Percentiles rank a stretch among this genome's conserved stretches.
These are phyloP conservation scores for Dipodascopsis uninucleata DNA, from an alignment of 805 yeast genomes.

Conservation along the genomic window DNA sequence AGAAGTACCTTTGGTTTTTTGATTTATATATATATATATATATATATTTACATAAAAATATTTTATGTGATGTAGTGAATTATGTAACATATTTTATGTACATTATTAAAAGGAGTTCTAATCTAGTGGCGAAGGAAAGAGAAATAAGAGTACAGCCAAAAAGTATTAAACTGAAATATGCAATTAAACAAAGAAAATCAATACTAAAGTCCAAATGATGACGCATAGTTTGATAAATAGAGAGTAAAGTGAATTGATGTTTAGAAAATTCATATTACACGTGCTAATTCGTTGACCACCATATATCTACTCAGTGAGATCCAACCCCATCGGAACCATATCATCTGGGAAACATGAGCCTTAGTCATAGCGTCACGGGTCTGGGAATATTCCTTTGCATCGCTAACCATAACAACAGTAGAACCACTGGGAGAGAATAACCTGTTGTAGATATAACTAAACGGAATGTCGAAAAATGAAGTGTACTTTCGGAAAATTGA, in stretches of 20 bases:
- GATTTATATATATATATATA: too few relatives aligned
- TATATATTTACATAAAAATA: too few relatives aligned
- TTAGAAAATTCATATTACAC: constrained; percentile 1
- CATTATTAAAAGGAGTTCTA: too few relatives aligned
- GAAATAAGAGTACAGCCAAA: too few relatives aligned
- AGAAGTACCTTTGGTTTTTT: too few relatives aligned
- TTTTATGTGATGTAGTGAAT: too few relatives aligned
- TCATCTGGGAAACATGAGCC: constrained; percentile 87
- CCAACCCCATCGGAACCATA: constrained; percentile 94
- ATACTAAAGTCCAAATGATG: too few relatives aligned
- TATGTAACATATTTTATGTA: too few relatives aligned
- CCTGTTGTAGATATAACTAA: constrained; percentile 27
- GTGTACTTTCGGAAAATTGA: constrained; percentile 39
- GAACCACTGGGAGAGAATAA: constrained; percentile 10
- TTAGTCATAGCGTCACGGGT: constrained; percentile 68
- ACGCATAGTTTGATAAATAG: too few relatives aligned
- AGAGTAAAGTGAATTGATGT: background rate
- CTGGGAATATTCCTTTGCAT: constrained; percentile 30
- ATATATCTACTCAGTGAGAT: constrained; percentile 70
- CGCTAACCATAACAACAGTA: constrained; percentile 33
- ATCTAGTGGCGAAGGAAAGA: too few relatives aligned
- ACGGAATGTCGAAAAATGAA: constrained; percentile 35
- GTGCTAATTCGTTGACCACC: constrained; percentile 65
- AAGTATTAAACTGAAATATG: too few relatives aligned
- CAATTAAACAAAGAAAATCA: too few relatives aligned